A percentile compares a stretch with the other conserved stretches of the same genome.
Conservation (phyloP, 352 stramenopile species). For the Phytophthora europaea region DNA sequence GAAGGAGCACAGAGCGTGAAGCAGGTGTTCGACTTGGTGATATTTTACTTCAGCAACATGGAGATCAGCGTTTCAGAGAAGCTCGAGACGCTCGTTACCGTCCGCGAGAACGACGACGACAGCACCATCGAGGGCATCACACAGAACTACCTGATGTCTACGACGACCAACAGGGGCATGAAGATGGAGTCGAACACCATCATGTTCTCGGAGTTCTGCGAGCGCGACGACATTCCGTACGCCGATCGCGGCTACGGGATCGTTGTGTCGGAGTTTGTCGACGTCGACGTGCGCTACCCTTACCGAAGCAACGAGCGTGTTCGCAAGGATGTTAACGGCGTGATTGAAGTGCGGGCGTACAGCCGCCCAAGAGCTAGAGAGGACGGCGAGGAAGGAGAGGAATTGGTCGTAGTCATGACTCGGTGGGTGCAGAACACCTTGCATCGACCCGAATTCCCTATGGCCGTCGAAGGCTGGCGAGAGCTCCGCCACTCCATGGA, state of each 20-base stretch:
- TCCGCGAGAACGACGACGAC: slow-evolving; percentile 58
- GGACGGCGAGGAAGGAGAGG: slow-evolving; percentile 3
- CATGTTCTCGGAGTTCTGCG: slow-evolving; percentile 47
- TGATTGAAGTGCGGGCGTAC: slow-evolving; percentile 37
- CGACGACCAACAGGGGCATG: slow-evolving; percentile 32
- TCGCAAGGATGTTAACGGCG: slow-evolving; percentile 40
- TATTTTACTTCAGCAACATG: slow-evolving; percentile 64
- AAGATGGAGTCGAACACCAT: slow-evolving; percentile 55
- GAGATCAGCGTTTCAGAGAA: slow-evolving; percentile 71
- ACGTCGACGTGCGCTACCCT: slow-evolving; percentile 40
- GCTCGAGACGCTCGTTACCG: slow-evolving; percentile 53
- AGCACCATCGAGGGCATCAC: slow-evolving; percentile 23
- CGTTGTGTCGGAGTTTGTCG: slow-evolving; percentile 42
- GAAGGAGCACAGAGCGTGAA: slow-evolving; percentile 40
- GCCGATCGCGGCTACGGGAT: slow-evolving; percentile 33
- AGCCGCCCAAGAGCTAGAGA: slow-evolving; percentile 9
- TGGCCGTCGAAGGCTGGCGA: slow-evolving; percentile 25
- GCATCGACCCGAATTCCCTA: slow-evolving; percentile 35
- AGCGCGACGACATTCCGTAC: slow-evolving; percentile 27
- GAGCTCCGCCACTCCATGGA: slow-evolving; percentile 40
- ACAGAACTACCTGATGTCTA: slow-evolving; percentile 53
- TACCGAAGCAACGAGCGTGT: slow-evolving; percentile 35
- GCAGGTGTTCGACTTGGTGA: slow-evolving; percentile 62
- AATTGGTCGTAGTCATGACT: slow-evolving; percentile 42
- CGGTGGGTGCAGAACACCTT: slow-evolving; percentile 43